These are phyloP conservation scores for Aegilops longissima DNA, from an alignment of 176 grass and related monocot species.

Conservation along the genomic window DNA sequence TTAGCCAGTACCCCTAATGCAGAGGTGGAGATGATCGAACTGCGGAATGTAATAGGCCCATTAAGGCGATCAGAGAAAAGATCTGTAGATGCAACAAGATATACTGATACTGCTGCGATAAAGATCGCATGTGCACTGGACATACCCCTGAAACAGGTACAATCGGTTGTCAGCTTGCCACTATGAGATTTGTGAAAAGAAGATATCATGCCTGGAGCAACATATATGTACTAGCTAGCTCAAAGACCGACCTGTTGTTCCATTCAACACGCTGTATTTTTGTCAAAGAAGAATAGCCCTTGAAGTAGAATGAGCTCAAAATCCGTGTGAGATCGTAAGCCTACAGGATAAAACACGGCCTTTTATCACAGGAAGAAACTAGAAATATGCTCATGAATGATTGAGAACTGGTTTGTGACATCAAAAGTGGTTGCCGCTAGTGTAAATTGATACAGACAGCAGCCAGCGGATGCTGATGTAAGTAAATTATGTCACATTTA, in stretches of 20 bases:
- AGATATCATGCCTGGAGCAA: background rate
- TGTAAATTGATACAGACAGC: constrained; percentile 18
- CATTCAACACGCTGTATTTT: constrained; percentile 88
- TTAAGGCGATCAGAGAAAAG: constrained; percentile 73
- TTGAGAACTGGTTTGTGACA: background rate
- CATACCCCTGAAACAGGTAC: constrained; percentile 85
- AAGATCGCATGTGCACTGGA: constrained; percentile 84
- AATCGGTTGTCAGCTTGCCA: constrained; percentile 36
- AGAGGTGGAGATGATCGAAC: constrained; percentile 75
- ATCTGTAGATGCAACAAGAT: constrained; percentile 71
- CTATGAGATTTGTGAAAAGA: constrained; percentile 6
- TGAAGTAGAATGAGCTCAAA: constrained; percentile 80
- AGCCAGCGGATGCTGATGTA: background rate
- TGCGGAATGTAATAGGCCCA: constrained; percentile 71
- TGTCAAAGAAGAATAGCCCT: constrained; percentile 77
- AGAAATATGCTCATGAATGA: constrained; percentile 13
- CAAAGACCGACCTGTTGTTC: constrained; percentile 81
- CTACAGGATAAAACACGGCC: constrained; percentile 39
- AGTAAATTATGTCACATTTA: background rate
- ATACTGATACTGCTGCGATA: constrained; percentile 76
- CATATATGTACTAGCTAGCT: constrained; percentile 27
- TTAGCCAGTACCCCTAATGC: constrained; percentile 69
- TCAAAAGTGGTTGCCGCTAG: background rate
- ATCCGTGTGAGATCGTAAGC: constrained; percentile 68
- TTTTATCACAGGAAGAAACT: constrained; percentile 27